phyloP scores from a whole-genome alignment of 192 early-diverging fungal genomes.

The Linnemannia schmuckeri region DNA sequence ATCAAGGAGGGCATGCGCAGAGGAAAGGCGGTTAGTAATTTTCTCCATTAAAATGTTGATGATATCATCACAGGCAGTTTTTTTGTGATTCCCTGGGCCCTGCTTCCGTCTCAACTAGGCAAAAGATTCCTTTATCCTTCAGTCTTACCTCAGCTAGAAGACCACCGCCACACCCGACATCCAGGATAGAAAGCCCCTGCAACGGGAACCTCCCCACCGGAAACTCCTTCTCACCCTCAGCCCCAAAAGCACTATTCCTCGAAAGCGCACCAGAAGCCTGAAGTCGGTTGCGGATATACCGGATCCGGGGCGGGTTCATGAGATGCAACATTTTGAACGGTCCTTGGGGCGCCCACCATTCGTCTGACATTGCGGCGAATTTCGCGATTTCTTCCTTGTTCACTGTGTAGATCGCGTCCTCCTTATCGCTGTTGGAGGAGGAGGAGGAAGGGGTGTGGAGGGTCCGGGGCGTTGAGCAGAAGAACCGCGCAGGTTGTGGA shows the following conservation, averaged over 20 bases:
- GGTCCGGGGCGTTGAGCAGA: neutral
- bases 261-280: constrained; percentile 17
- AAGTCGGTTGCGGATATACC: constrained; percentile 77
- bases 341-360: constrained; percentile 95
- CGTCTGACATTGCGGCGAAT: constrained; percentile 74
- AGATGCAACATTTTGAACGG: constrained; percentile 87
- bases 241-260: neutral
- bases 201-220: constrained; percentile 58
- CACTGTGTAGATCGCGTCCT: constrained; percentile 57
- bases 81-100: too few relatives aligned
- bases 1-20: too few relatives aligned
- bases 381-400: constrained; percentile 80
- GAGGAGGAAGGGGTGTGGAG: neutral
- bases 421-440: neutral
- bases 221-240: neutral
- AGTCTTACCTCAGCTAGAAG: constrained; percentile 81
- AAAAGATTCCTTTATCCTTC: too few relatives aligned
- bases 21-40: too few relatives aligned
- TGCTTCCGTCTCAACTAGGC: too few relatives aligned
- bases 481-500: neutral
- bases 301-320: constrained; percentile 79
- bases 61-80: too few relatives aligned
- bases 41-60: too few relatives aligned
- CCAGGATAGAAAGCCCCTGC: constrained; percentile 73
- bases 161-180: constrained; percentile 97